Evolutionary conservation across 2,329 filamentous ascomycete species (phyloP).

Genomic region (Cladosporium colombiae): DNA sequence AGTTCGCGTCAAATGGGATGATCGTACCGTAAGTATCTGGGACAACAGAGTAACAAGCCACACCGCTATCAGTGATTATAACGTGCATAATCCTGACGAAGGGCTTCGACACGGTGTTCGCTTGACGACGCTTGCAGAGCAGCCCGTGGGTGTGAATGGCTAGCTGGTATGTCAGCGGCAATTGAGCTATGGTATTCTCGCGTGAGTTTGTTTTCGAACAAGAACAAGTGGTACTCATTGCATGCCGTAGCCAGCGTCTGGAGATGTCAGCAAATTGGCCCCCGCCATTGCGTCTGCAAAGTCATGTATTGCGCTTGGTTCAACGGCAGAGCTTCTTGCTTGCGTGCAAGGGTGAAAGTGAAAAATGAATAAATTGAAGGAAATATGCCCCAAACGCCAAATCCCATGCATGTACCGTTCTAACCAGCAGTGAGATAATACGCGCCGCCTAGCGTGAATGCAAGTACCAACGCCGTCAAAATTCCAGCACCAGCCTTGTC

Average conservation of each 20-base stretch:
- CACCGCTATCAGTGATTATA: background rate
- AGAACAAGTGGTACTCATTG: background rate
- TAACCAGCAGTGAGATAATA: conserved; percentile 10
- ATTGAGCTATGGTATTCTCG: background rate
- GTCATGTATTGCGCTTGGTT: background rate
- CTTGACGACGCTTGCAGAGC: background rate
- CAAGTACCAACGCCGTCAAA: conserved; percentile 17
- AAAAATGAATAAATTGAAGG: background rate
- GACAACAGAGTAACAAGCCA: conserved; percentile 27
- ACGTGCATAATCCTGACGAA: background rate
- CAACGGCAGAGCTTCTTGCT: background rate
- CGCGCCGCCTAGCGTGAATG: conserved; percentile 12
- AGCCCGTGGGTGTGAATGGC: background rate
- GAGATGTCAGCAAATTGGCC: background rate
- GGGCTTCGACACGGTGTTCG: background rate
- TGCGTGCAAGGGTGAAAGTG: background rate
- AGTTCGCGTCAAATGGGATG: conserved; percentile 25
- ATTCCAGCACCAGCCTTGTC: conserved; percentile 67
- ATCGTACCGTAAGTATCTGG: conserved; percentile 28
- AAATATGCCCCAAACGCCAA: background rate
- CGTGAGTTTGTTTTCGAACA: background rate
- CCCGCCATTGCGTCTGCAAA: background rate
- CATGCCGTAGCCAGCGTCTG: background rate
- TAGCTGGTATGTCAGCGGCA: background rate
- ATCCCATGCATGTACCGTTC: background rate